Percentiles rank a stretch among this genome's conserved stretches.
Conservation (phyloP, 2,329 filamentous ascomycete genomes). For the Colletotrichum sp. region DNA sequence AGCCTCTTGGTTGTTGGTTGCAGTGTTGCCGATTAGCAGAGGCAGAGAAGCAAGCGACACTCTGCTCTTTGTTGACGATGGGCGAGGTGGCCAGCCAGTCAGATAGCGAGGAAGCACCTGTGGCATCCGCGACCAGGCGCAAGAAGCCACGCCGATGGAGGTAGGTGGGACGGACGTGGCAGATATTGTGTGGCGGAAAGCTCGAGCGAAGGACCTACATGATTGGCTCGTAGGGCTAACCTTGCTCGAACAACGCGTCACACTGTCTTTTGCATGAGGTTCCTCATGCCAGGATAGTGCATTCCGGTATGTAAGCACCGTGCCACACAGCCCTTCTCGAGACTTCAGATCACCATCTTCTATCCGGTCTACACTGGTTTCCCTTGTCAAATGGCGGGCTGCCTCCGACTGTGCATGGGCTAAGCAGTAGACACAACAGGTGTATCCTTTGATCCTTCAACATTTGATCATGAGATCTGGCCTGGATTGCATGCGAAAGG, state of each 20-base stretch:
- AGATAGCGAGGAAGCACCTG: background rate
- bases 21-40: background rate
- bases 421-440: background rate
- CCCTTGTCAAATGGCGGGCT: background rate
- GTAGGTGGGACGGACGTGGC: constrained; percentile 13
- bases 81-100: background rate
- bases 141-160: background rate
- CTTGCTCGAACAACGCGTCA: background rate
- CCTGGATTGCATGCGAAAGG: background rate
- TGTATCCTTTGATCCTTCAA: background rate
- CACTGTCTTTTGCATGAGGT: background rate
- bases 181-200: constrained; percentile 5
- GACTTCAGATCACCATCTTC: background rate
- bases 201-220: background rate
- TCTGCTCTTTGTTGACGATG: constrained; percentile 1
- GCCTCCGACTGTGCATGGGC: background rate
- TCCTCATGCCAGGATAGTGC: background rate
- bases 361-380: background rate
- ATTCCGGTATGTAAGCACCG: background rate
- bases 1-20: background rate
- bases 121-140: background rate
- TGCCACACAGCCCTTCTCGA: background rate
- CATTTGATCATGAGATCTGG: background rate
- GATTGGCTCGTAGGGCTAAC: background rate
- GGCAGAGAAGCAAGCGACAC: background rate